Conservation (phyloP, 495 filamentous ascomycete species). For the Penicillium atrosanguineum region DNA sequence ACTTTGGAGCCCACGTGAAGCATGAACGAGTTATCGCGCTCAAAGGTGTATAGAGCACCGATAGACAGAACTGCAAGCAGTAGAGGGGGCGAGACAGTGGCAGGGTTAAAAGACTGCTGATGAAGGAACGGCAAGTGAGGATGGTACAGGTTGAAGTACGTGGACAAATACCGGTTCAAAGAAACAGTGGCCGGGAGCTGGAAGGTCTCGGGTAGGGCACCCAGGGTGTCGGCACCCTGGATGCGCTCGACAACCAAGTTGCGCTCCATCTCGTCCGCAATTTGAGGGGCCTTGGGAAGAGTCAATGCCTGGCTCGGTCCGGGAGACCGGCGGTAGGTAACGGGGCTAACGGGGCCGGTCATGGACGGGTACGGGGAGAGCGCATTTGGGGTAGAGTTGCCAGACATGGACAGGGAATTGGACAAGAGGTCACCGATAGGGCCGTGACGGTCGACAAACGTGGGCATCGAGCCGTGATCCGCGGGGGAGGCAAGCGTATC, state of each 20-base stretch:
- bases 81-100: slow-evolving; percentile 72
- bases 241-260: slow-evolving; percentile 83
- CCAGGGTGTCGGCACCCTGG: slow-evolving; percentile 70
- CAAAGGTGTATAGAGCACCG: slow-evolving; percentile 93
- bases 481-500: slow-evolving; percentile 71
- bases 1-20: slow-evolving; percentile 98
- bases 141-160: slow-evolving; percentile 96
- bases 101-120: slow-evolving; percentile 84
- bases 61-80: slow-evolving; percentile 92
- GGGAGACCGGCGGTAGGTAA: slow-evolving; percentile 66
- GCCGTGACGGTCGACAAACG: slow-evolving; percentile 63
- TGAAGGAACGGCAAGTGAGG: slow-evolving; percentile 96
- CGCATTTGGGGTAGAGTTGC: slow-evolving; percentile 73
- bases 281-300: slow-evolving; percentile 64
- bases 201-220: slow-evolving; percentile 84
- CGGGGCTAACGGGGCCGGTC: slow-evolving; percentile 67
- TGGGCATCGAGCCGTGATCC: slow-evolving; percentile 61
- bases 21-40: slow-evolving; percentile 92
- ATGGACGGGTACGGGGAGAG: slow-evolving; percentile 76
- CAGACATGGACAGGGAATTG: slow-evolving; percentile 66
- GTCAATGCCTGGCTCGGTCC: slow-evolving; percentile 63
- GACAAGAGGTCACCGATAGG: slow-evolving; percentile 62
- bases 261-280: slow-evolving; percentile 73
- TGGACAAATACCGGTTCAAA: slow-evolving; percentile 86
- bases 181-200: slow-evolving; percentile 73